Evolutionary conservation across 768 basidiomycete genomes (phyloP).

Genomic region (Kwoniella dendrophila): DNA sequence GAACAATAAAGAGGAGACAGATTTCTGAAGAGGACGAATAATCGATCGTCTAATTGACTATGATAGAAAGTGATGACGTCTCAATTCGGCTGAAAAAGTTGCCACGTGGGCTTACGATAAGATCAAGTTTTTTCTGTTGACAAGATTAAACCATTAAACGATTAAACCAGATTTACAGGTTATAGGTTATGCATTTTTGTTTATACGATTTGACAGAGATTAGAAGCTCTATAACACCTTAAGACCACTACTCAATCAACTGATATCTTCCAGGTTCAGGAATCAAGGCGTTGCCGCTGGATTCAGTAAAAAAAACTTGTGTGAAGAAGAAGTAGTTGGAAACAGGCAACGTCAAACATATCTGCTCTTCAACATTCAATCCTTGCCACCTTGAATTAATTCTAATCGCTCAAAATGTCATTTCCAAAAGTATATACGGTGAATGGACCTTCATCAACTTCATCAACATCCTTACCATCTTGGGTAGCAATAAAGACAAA

Average conservation of each 20-base stretch:
- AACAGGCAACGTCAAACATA: too few species aligned
- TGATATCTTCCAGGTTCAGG: too few species aligned
- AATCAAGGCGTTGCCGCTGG: too few species aligned
- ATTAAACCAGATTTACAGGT: too few species aligned
- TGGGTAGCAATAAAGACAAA: slow-evolving; percentile 69
- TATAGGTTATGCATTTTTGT: too few species aligned
- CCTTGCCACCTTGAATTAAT: neutral
- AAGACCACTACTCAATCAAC: too few species aligned
- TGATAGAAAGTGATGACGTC: slow-evolving; percentile 19
- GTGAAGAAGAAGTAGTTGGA: too few species aligned
- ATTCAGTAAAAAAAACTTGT: too few species aligned
- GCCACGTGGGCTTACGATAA: neutral
- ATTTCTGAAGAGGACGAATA: slow-evolving; percentile 1
- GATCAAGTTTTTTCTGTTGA: slow-evolving; percentile 16
- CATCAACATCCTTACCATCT: slow-evolving; percentile 88
- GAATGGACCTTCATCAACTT: slow-evolving; percentile 84
- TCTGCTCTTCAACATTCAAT: too few species aligned
- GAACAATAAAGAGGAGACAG: neutral
- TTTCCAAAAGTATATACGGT: slow-evolving; percentile 84
- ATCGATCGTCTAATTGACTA: slow-evolving; percentile 1
- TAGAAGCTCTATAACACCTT: too few species aligned
- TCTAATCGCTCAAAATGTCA: slow-evolving; percentile 27
- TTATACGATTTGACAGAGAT: too few species aligned
- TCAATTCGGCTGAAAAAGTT: neutral
- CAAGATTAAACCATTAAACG: too few species aligned